Conservation (phyloP, 208 protist species). For the Trypanosoma vivax region DNA sequence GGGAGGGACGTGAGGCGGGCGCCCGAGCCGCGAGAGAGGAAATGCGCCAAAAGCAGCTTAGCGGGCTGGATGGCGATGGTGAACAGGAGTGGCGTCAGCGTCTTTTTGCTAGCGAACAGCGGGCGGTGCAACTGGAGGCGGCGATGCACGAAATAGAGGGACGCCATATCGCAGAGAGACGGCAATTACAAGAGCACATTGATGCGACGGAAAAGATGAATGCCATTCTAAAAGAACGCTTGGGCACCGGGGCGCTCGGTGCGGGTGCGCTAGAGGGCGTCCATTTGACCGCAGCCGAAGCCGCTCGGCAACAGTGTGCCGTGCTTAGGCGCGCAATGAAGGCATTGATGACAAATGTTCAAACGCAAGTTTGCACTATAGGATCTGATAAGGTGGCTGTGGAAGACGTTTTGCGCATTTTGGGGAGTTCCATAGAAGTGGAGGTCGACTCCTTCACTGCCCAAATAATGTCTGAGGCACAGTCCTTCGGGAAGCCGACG, state of each 20-base stretch:
- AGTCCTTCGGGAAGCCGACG: not conserved
- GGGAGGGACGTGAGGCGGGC: slow-evolving; percentile 35
- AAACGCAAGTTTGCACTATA: slow-evolving; percentile 23
- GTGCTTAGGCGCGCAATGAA: slow-evolving; percentile 47
- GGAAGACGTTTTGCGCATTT: slow-evolving; percentile 30
- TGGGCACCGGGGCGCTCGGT: slow-evolving; percentile 16
- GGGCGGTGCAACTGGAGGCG: slow-evolving; percentile 27
- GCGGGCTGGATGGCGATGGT: slow-evolving; percentile 12
- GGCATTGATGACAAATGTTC: slow-evolving; percentile 35
- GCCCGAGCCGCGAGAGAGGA: slow-evolving; percentile 12
- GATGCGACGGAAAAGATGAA: slow-evolving; percentile 36
- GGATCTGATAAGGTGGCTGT: slow-evolving; percentile 14
- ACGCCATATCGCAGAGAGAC: slow-evolving; percentile 37
- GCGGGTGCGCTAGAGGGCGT: slow-evolving; percentile 13
- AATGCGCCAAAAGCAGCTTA: slow-evolving; percentile 14
- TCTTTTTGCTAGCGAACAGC: slow-evolving; percentile 31
- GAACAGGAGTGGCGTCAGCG: slow-evolving; percentile 25
- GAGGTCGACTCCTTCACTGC: slow-evolving; percentile 32
- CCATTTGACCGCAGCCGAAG: too few relatives aligned
- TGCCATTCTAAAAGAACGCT: slow-evolving; percentile 25
- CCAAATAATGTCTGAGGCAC: slow-evolving; percentile 34
- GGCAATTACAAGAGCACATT: slow-evolving; percentile 42
- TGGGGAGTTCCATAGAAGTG: slow-evolving; percentile 25
- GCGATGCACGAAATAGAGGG: slow-evolving; percentile 31
- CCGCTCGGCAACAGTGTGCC: slow-evolving; percentile 29